Conservation (phyloP, 768 basidiomycete species). For the Lactifluus hygrophoroides region DNA sequence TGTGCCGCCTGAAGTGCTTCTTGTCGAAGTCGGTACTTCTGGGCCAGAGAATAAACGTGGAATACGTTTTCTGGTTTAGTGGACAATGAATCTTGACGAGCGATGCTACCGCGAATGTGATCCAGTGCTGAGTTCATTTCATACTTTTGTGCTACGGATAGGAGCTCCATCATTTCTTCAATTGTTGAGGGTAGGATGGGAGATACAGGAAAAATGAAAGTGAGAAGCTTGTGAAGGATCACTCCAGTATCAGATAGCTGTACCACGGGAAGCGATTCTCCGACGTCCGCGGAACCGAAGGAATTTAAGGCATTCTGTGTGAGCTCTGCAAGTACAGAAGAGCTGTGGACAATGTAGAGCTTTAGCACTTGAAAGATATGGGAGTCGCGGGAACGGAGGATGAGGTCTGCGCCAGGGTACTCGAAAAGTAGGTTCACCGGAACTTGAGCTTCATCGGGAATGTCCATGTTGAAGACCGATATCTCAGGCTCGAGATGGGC, state of each 20-base stretch:
- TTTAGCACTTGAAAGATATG: neutral
- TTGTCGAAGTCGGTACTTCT: neutral
- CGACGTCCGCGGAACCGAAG: neutral
- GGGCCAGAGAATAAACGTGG: neutral
- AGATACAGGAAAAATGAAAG: too few species aligned
- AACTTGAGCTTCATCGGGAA: neutral
- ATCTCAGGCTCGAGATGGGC: too few species aligned
- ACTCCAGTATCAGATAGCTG: too few species aligned
- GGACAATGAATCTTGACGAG: neutral
- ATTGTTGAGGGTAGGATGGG: too few species aligned
- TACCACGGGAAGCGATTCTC: neutral
- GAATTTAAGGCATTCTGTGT: neutral
- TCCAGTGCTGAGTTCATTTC: neutral
- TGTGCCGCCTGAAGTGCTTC: neutral
- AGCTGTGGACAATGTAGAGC: neutral
- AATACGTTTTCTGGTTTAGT: neutral
- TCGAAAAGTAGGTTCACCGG: neutral
- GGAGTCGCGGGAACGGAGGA: neutral
- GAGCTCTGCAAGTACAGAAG: too few species aligned
- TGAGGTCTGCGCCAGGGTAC: neutral
- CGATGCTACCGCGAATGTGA: neutral
- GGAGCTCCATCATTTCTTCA: neutral
- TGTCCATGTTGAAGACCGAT: too few species aligned
- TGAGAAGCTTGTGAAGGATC: too few species aligned
- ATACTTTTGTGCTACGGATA: constrained; percentile 1